Percentiles rank a stretch among this genome's conserved stretches.
phyloP scores from a whole-genome alignment of 1,284 basidiomycete species.

The Gymnopus androsaceus region DNA sequence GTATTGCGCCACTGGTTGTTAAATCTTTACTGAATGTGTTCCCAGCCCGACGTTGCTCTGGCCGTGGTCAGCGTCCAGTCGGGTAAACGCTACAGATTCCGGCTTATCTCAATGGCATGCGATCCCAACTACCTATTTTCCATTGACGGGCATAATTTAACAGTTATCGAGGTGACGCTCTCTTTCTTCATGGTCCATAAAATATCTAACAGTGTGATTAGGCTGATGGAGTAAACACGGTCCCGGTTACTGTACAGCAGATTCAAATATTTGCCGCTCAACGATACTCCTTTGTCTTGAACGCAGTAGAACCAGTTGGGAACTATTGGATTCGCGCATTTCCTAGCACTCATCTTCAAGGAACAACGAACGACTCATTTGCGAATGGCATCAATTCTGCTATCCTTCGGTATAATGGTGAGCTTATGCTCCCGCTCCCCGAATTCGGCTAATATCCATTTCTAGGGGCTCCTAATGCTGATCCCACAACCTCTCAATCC shows the following conservation, averaged over 20 bases:
- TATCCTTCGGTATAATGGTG: conserved; percentile 39
- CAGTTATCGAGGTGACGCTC: conserved; percentile 46
- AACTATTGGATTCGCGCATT: conserved; percentile 40
- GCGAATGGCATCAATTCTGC: conserved; percentile 34
- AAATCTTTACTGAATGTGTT: neutral
- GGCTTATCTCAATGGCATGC: conserved; percentile 13
- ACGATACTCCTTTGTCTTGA: conserved; percentile 18
- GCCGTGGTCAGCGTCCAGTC: conserved; percentile 8
- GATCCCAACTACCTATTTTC: conserved; percentile 10
- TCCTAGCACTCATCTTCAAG: conserved; percentile 20
- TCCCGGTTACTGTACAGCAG: conserved; percentile 41
- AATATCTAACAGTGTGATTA: too few species aligned
- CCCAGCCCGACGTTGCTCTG: conserved; percentile 2
- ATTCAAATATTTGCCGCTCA: conserved; percentile 38
- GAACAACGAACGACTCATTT: conserved; percentile 21
- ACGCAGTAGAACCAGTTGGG: conserved; percentile 37
- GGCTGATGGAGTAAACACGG: conserved; percentile 46
- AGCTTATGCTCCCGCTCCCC: conserved; percentile 10
- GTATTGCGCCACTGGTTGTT: too few species aligned
- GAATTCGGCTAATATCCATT: neutral
- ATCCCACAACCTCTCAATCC: conserved; percentile 7
- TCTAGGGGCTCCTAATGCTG: conserved; percentile 14
- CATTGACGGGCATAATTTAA: conserved; percentile 40
- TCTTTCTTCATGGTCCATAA: too few species aligned
- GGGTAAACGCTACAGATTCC: conserved; percentile 15